Evolutionary conservation across 2,329 filamentous ascomycete species (phyloP), one percentile per base, ranked within the genome.

Genomic region (Aureobasidium vineae): DNA sequence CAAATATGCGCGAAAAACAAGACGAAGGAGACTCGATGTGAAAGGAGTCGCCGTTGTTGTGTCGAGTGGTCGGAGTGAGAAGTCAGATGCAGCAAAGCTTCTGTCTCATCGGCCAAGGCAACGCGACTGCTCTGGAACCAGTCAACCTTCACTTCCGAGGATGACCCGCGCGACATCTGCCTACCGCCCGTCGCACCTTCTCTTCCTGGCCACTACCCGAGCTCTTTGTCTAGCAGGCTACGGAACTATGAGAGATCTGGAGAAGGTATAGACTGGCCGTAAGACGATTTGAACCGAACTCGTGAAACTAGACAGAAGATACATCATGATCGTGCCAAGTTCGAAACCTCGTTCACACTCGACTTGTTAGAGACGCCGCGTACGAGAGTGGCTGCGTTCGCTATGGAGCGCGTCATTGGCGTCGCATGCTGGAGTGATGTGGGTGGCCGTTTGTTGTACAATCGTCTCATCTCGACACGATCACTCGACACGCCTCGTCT

Each of bases 391-490:
- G 50, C 50, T 56, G 53, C 54, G 54, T 59, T 59, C 54, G 54
- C 40, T 38, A 28, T 31, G 38, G 56, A 61, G 57, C 57, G 57
- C 57, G 57, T 61, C 57, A 61, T 61, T n/a, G 28, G 41, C 41
- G 56, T 26, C 21, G 19, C 50, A 54, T 38, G 31, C 7, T 23
- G 23, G 49, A 52, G 26, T 52, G 54, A 59, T 45, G 54, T 45
- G 54, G 54, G 54, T 59, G 57, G 57, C 57, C 57, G 57, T 61
- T 59, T 47, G 41, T 61, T 61, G 57, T 49, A 61, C 57, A 41
- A 36, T 36, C 28, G 41, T 49, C 57, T 49, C 43, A 61, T 61
- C 57, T 49, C 43, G 57, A 59, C 54, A 13, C 54, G 10, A 59
- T 16, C 23, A 45, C 38, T 45, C 26, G 54, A 59, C 54, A 11